These are phyloP conservation scores for Saussurea involucrata DNA, from an alignment of 129 eudicot genomes.

Conservation along the genomic window DNA sequence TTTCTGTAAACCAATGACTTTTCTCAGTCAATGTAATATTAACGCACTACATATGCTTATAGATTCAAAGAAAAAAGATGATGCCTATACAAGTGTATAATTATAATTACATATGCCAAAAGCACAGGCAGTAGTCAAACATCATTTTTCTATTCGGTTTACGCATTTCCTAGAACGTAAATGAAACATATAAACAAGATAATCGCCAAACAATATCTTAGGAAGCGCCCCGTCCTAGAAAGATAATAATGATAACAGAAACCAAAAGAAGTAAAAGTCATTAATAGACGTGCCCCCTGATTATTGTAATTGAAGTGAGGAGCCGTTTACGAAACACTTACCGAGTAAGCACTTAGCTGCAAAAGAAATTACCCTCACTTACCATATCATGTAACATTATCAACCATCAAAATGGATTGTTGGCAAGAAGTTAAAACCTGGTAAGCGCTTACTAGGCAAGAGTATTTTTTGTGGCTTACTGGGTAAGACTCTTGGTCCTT, in stretches of 20 bases:
- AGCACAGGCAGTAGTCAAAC: not conserved
- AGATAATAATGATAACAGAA: not conserved
- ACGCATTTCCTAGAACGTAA: not conserved
- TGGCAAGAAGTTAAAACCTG: too few relatives aligned
- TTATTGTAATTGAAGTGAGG: not conserved
- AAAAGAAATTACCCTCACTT: too few relatives aligned
- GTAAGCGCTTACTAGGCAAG: too few relatives aligned
- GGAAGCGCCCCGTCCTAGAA: not conserved
- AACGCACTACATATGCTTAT: not conserved
- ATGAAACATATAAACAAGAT: not conserved
- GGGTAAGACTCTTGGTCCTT: too few relatives aligned
- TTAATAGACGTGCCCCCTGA: not conserved
- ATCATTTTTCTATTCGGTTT: not conserved
- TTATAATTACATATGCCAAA: not conserved
- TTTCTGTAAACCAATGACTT: conserved; percentile 34
- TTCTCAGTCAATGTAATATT: not conserved
- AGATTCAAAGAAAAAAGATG: not conserved
- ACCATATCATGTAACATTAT: too few relatives aligned
- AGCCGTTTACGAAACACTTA: too few relatives aligned
- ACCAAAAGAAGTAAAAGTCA: not conserved
- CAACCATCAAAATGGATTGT: too few relatives aligned
- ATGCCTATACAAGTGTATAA: not conserved
- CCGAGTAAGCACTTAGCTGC: too few relatives aligned
- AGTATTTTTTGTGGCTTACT: too few relatives aligned
- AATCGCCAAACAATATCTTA: not conserved